phyloP scores from a whole-genome alignment of 106 monocot species.

The Gastrodia elata region DNA sequence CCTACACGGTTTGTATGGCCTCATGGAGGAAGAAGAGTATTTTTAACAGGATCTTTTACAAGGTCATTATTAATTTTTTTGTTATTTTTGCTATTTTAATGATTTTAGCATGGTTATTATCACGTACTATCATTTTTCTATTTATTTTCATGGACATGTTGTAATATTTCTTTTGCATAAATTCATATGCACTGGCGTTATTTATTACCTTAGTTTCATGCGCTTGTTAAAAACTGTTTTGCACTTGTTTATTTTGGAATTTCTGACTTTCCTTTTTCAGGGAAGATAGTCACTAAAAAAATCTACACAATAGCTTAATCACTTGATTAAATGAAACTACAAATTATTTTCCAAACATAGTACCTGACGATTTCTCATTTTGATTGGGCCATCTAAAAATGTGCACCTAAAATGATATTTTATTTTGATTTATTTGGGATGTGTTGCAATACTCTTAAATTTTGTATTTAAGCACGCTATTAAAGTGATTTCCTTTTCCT shows the following conservation, averaged over 20 bases:
- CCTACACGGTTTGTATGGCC: conserved; percentile 77
- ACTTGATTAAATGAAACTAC: background rate
- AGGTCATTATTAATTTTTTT: conserved; percentile 24
- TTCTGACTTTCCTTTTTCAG: background rate
- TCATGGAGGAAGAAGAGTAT: conserved; percentile 68
- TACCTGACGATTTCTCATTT: background rate
- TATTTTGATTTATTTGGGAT: background rate
- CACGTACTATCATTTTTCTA: background rate
- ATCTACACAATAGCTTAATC: background rate
- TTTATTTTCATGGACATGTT: background rate
- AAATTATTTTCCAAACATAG: background rate
- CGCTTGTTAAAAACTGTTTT: background rate
- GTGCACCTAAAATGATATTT: background rate
- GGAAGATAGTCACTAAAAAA: background rate
- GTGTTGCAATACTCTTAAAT: background rate
- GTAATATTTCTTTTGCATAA: background rate
- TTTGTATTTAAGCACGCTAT: background rate
- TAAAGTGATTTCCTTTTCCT: background rate
- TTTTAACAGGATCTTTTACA: conserved; percentile 59
- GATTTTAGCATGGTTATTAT: background rate
- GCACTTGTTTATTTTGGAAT: background rate
- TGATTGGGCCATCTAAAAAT: background rate
- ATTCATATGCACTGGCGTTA: background rate
- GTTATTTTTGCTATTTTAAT: background rate
- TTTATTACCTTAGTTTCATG: background rate